Evolutionary conservation across 768 basidiomycete genomes (phyloP).

Genomic region (Kwoniella mangroviensis): DNA sequence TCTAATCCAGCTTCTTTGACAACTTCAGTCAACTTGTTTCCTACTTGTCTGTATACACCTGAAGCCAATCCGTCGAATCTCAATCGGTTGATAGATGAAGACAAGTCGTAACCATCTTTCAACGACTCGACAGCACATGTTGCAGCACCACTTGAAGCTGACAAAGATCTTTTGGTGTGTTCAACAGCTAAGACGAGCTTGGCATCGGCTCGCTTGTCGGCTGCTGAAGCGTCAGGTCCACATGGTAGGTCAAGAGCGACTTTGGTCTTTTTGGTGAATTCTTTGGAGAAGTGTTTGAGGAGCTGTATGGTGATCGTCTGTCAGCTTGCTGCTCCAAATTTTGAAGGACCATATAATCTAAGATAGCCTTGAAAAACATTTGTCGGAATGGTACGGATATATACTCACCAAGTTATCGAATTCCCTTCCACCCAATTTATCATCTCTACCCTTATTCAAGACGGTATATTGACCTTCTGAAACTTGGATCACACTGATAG

Average conservation of each 20-base stretch:
- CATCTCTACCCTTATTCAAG: constrained; percentile 55
- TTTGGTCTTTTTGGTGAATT: constrained; percentile 96
- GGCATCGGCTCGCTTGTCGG: constrained; percentile 85
- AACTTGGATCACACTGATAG: constrained; percentile 54
- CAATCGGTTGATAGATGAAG: constrained; percentile 65
- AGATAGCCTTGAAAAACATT: too few species aligned
- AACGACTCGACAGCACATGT: constrained; percentile 84
- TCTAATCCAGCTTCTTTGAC: constrained; percentile 57
- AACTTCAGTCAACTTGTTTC: constrained; percentile 55
- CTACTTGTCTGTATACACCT: constrained; percentile 57
- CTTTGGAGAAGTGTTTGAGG: constrained; percentile 88
- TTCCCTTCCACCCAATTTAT: constrained; percentile 58
- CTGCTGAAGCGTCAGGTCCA: constrained; percentile 64
- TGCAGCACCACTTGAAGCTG: constrained; percentile 82
- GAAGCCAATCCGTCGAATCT: constrained; percentile 60
- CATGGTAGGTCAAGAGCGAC: constrained; percentile 67
- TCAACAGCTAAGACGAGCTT: constrained; percentile 91
- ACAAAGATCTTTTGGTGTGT: constrained; percentile 90
- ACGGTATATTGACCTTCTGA: constrained; percentile 58
- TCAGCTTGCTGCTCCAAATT: too few species aligned
- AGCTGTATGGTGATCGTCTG: constrained; percentile 62
- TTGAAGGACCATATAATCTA: too few species aligned
- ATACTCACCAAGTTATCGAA: constrained; percentile 58
- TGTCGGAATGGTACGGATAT: not conserved
- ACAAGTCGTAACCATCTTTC: constrained; percentile 91